A percentile compares a stretch with the other conserved stretches of the same genome.
Evolutionary conservation across 139 green algal species (phyloP).

Genomic region (Chlorella sp.): DNA sequence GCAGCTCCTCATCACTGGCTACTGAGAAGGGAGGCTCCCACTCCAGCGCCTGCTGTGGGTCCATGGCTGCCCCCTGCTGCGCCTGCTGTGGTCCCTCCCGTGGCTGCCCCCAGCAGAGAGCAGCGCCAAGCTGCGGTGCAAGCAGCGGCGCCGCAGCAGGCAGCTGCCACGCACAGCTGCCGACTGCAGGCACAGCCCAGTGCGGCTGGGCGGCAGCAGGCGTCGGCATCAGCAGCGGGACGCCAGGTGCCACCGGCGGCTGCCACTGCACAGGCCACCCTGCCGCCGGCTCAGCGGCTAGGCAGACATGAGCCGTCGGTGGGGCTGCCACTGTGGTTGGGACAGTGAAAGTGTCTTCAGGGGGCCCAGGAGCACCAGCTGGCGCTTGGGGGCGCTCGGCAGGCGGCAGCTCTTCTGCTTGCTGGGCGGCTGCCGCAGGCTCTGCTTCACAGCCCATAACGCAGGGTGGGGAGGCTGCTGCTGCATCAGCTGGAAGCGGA

Average conservation of each 20-base stretch:
- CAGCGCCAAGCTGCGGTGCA: background rate
- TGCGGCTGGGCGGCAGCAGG: background rate
- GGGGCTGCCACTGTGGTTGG: background rate
- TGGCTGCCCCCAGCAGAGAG: background rate
- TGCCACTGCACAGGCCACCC: constrained; percentile 4
- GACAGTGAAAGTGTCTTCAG: background rate
- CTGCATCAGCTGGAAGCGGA: too few species aligned
- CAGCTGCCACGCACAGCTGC: background rate
- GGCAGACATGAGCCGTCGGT: background rate
- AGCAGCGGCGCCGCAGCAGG: background rate
- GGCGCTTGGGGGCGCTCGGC: background rate
- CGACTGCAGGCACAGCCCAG: background rate
- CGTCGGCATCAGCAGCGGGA: background rate
- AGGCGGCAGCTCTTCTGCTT: too few species aligned
- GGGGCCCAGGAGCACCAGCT: background rate
- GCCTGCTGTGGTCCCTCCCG: too few species aligned
- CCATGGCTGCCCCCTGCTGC: too few species aligned
- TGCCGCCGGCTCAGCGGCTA: background rate
- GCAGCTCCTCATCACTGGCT: background rate
- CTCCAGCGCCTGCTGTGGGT: too few species aligned
- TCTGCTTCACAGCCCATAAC: too few species aligned
- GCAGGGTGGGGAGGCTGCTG: too few species aligned
- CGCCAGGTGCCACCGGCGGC: background rate
- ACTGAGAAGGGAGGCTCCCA: background rate
- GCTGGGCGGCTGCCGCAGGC: too few species aligned